Conservation (phyloP, 148 eudicot species). For the Camellia lanceoleosa region DNA sequence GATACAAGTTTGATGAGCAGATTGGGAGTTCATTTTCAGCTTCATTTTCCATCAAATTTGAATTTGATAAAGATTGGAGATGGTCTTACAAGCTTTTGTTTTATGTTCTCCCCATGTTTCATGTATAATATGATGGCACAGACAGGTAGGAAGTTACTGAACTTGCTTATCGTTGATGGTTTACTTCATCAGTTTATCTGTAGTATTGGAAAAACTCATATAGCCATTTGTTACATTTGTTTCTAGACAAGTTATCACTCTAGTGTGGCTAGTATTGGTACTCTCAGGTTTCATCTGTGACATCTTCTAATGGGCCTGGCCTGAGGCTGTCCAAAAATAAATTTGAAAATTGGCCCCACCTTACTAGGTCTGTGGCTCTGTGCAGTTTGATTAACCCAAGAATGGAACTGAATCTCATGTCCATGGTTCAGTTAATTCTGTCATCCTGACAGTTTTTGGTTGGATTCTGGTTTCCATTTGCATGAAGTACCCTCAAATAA, state of each 20-base stretch:
- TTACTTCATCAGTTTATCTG: not conserved
- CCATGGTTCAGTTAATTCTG: not conserved
- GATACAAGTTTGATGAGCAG: too few species aligned
- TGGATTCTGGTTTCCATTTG: not conserved
- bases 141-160: not conserved
- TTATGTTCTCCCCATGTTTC: not conserved
- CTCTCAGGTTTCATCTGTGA: not conserved
- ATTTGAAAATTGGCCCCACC: not conserved
- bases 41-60: too few species aligned
- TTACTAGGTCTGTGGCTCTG: not conserved
- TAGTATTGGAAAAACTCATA: not conserved
- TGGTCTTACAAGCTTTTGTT: not conserved
- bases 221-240: not conserved
- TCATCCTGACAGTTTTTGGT: not conserved
- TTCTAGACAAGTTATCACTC: not conserved
- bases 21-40: too few species aligned
- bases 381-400: not conserved
- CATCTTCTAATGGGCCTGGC: not conserved
- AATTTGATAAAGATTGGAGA: too few species aligned
- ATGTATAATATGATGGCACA: too few species aligned
- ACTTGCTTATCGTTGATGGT: not conserved
- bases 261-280: not conserved
- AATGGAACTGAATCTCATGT: not conserved
- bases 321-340: not conserved
- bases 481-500: not conserved